Evolutionary conservation across 192 early-diverging fungal species (phyloP), one percentile per base, ranked within the genome.

Genomic region (Backusella tuberculispora): DNA sequence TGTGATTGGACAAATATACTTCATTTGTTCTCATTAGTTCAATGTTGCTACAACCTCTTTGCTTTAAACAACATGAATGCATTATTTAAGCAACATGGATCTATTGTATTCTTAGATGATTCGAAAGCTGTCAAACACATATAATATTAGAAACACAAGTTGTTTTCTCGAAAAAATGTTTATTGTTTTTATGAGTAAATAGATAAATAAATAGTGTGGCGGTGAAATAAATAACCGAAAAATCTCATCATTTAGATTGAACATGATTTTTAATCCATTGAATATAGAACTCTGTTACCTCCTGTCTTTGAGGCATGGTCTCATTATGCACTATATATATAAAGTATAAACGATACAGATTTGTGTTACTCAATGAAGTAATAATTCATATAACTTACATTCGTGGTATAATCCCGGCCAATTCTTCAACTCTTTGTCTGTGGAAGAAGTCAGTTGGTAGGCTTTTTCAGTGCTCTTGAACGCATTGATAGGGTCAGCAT

Each of bases 401-500:
- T 84, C 83, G 53, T 84, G 83, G 60, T 79, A 81, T 21, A 69
- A 65, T 1, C 71, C 83, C 17, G 73, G 34, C 74, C 74, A 81
- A 13, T 24, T 44, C 40, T 75, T 75, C 43, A 80, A 78, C 14
- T 45, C 71, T 64, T 88, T 88, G 42, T 88, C 85, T 1, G 73
- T 70, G 26, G 79, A 74, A 13, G 80, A 44, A 63, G 72, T 71
- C 42, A 80, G 77, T 10, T 85, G 78, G 77, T 80, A 86, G 38
- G 82, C 79, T 46, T 71, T 47, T 69, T 82, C 79, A 14, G 80
- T 66, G 0, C 81, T 78, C 6, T 71, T 15, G 44, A 70, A 80
- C 37, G 66, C 67, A 12, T 79, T 85, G 64, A 91, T 79, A 3
- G 67, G 65, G 74, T 92, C 91, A 34, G 46, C 80, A 40, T 72